phyloP scores from a whole-genome alignment of 345 rosid genomes.

The Eucalyptus erythrocorys region DNA sequence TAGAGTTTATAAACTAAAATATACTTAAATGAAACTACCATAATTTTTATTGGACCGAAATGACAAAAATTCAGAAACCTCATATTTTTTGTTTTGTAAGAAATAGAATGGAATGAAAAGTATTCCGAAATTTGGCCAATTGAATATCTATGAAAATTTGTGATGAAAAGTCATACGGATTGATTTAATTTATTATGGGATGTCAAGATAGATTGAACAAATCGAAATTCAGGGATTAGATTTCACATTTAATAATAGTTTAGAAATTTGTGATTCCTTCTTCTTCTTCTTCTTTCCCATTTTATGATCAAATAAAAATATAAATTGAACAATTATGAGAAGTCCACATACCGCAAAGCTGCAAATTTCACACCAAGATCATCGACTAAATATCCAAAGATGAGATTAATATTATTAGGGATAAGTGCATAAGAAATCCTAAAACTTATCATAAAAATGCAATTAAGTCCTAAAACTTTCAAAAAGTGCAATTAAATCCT shows the following conservation, averaged over 20 bases:
- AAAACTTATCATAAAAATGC: too few relatives aligned
- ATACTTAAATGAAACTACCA: not conserved
- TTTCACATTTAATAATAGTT: not conserved
- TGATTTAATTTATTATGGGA: not conserved
- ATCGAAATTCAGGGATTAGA: not conserved
- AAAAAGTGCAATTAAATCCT: too few relatives aligned
- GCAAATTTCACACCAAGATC: not conserved
- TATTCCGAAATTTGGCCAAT: not conserved
- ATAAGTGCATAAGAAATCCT: too few relatives aligned
- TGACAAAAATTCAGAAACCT: not conserved
- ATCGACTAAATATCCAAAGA: not conserved
- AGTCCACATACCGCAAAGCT: not conserved
- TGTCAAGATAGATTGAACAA: not conserved
- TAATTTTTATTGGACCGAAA: not conserved
- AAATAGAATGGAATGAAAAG: not conserved
- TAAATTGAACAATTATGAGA: not conserved
- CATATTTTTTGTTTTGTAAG: not conserved
- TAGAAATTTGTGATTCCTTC: not conserved
- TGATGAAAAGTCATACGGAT: not conserved
- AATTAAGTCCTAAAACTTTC: too few relatives aligned
- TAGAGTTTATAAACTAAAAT: not conserved
- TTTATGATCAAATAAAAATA: not conserved
- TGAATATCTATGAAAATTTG: not conserved
- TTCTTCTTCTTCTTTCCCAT: rapidly evolving
- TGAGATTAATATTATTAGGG: not conserved